Evolutionary conservation across 441 rosid genomes (phyloP).

Genomic region (Oxalis stricta): DNA sequence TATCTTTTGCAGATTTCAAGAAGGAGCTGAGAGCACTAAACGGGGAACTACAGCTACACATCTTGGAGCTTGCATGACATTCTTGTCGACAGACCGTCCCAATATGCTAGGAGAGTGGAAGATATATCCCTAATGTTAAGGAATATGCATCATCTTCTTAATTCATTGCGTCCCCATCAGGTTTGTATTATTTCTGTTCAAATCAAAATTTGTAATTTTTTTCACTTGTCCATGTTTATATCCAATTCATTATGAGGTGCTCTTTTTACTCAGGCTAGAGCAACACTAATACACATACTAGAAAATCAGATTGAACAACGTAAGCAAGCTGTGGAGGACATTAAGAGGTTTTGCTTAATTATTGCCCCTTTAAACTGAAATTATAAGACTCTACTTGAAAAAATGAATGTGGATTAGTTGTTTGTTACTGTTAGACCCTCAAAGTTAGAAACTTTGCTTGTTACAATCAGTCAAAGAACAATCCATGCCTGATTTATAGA

Average conservation of each 20-base stretch:
- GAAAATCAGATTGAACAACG: slow-evolving; percentile 79
- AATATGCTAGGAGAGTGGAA: slow-evolving; percentile 86
- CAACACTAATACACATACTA: slow-evolving; percentile 77
- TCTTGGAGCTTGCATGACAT: slow-evolving; percentile 88
- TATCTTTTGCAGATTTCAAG: slow-evolving; percentile 55
- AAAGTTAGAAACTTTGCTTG: too few relatives aligned
- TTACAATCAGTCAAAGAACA: too few relatives aligned
- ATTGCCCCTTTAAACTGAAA: too few relatives aligned
- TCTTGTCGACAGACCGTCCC: slow-evolving; percentile 92
- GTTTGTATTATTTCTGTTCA: slow-evolving; percentile 23
- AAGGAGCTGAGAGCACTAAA: slow-evolving; percentile 64
- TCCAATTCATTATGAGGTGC: background rate
- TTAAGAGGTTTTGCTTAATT: slow-evolving; percentile 82
- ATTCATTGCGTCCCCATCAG: slow-evolving; percentile 91
- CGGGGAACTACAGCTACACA: slow-evolving; percentile 80
- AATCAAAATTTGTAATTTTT: background rate
- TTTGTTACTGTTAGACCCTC: too few relatives aligned
- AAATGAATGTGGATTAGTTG: too few relatives aligned
- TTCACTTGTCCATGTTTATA: background rate
- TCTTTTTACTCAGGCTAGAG: slow-evolving; percentile 55
- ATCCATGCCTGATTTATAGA: too few relatives aligned
- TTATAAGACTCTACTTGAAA: too few relatives aligned
- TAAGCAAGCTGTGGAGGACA: slow-evolving; percentile 86
- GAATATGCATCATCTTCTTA: slow-evolving; percentile 91
- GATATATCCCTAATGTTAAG: slow-evolving; percentile 86